Conservation (phyloP, 1,284 basidiomycete species). For the Xerocomus amazonicus region DNA sequence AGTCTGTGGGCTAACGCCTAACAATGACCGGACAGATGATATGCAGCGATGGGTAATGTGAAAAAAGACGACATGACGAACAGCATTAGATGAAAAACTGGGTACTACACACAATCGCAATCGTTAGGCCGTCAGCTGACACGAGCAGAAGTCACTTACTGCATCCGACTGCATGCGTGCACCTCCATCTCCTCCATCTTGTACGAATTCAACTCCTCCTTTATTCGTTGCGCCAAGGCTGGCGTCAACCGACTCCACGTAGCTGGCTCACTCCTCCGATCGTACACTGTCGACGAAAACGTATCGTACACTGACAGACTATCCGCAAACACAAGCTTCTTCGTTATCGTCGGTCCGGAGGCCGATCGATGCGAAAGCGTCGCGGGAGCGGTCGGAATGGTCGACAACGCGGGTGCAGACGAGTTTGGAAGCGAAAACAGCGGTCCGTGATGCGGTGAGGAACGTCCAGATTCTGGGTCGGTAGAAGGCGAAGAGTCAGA, state of each 20-base stretch:
- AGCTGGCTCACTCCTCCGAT: conserved; percentile 91
- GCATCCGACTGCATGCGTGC: conserved; percentile 81
- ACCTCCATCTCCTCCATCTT: conserved; percentile 99
- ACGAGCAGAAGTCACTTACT: conserved; percentile 50
- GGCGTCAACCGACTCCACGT: conserved; percentile 97
- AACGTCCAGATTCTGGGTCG: conserved; percentile 30
- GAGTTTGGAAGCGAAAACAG: conserved; percentile 80
- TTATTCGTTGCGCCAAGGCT: conserved; percentile 90
- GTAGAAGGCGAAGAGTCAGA: conserved; percentile 24
- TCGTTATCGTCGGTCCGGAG: conserved; percentile 62
- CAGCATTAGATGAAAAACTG: conserved; percentile 33
- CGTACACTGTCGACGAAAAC: conserved; percentile 88
- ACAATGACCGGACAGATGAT: conserved; percentile 26
- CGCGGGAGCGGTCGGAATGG: conserved; percentile 45
- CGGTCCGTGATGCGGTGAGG: conserved; percentile 29
- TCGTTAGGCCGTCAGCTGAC: not conserved
- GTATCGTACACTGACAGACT: conserved; percentile 95
- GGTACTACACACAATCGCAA: conserved; percentile 17
- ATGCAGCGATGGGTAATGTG: conserved; percentile 22
- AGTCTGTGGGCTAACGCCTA: conserved; percentile 32
- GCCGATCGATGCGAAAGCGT: conserved; percentile 60
- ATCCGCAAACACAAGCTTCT: conserved; percentile 82
- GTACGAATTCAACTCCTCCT: conserved; percentile 94
- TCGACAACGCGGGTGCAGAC: conserved; percentile 83
- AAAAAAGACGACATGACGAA: conserved; percentile 21